Base-by-base conservation (phyloP, 305 asterid species). In the Ilex paraguariensis region DNA sequence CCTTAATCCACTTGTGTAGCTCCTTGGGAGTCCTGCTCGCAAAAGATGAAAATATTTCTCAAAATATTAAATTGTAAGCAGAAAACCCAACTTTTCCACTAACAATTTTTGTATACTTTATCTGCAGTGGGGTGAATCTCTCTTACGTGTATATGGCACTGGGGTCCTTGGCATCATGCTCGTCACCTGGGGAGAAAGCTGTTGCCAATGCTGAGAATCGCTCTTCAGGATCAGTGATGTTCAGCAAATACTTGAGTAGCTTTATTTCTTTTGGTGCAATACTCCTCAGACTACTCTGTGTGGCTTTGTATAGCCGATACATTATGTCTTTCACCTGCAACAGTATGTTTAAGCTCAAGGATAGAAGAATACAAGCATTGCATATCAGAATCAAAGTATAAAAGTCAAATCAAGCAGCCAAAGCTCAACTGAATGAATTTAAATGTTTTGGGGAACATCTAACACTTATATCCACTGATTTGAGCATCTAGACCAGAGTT, bases 141-240 rank as follows among this genome's bases (percentile, higher is more conserved):
- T 60, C 64, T 78, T 85, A 92, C 98, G 97, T 87, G 95, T 87
- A 84, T 56, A 86, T 80, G 39, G 92, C 95, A 61, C 70, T 84
- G 10, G 86, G 88, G 67, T 93, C 84, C 80, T 86, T 90, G 71
- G 70, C 53, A 45, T 77, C 82, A 13, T 60, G 79, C 48, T 93
- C 95, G 28, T 86, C 84, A 10, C 97, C 98, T 0, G 98, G 98
- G 67, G 86, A 82, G 81, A 93, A 93, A 7, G 97, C 90, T n/a
- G 83, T 79, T 12, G 98, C 98, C 68, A 93, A 80, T 32, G 98
- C 91, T 54, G 98, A 86, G 77, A 93, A 93, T 57, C 98, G 73
- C 70, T 93, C 97, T 74, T 93, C 98, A 15, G 98, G 98, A 74
- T 93, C 97, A 13, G 81, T 75, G 74, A 93, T 85, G 81, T 93